These are phyloP conservation scores for Phaffomyces opuntiae DNA, from an alignment of 805 yeast species.

Conservation along the genomic window DNA sequence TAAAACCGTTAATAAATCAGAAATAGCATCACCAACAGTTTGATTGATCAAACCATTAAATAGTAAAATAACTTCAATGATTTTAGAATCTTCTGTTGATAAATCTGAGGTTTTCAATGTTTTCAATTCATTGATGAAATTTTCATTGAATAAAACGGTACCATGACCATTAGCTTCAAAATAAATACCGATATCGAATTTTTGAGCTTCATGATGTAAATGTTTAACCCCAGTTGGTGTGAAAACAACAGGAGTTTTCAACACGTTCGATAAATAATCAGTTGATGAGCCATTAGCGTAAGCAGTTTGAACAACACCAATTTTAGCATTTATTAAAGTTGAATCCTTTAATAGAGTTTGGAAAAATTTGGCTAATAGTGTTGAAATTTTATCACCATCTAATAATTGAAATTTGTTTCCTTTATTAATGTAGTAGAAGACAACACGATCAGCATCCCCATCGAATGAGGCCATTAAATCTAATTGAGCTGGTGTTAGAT, in stretches of 20 bases:
- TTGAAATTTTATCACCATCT: slow-evolving; percentile 93
- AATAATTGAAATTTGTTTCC: slow-evolving; percentile 43
- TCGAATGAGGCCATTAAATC: slow-evolving; percentile 78
- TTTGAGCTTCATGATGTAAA: slow-evolving; percentile 82
- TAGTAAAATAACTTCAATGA: slow-evolving; percentile 47
- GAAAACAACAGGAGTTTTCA: slow-evolving; percentile 74
- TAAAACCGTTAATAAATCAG: slow-evolving; percentile 80
- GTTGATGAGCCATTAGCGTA: slow-evolving; percentile 96
- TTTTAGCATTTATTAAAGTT: slow-evolving; percentile 26
- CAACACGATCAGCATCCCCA: slow-evolving; percentile 95
- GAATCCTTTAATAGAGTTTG: slow-evolving; percentile 43
- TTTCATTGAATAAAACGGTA: slow-evolving; percentile 73
- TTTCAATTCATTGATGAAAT: slow-evolving; percentile 34
- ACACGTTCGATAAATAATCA: slow-evolving; percentile 48
- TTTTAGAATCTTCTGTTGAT: slow-evolving; percentile 38
- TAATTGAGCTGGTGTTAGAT: slow-evolving; percentile 38
- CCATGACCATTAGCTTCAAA: slow-evolving; percentile 99
- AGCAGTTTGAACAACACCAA: slow-evolving; percentile 95
- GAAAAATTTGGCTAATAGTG: slow-evolving; percentile 69
- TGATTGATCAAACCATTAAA: slow-evolving; percentile 80
- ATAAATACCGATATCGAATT: slow-evolving; percentile 86
- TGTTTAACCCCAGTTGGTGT: slow-evolving; percentile 97
- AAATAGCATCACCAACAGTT: slow-evolving; percentile 96
- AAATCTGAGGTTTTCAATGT: slow-evolving; percentile 25
- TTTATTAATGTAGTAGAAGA: slow-evolving; percentile 56